Conservation (phyloP, 2,329 filamentous ascomycete genomes). For the Calonectria hawksworthii region DNA sequence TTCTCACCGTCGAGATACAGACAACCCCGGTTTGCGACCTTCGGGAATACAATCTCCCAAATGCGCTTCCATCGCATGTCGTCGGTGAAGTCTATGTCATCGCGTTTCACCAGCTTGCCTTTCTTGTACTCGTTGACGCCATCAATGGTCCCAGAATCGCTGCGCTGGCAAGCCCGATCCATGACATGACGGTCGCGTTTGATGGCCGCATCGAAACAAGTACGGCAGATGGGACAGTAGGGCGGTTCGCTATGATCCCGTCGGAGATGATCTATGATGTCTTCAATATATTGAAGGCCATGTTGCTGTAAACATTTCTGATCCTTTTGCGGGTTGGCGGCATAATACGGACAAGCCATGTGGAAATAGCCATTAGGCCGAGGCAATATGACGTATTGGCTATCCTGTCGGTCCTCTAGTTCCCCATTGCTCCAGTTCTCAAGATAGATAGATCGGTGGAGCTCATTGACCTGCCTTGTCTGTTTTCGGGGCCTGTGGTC, state of each 20-base stretch:
- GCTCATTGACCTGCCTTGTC: not conserved
- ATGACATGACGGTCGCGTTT: not conserved
- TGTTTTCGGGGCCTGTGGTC: not conserved
- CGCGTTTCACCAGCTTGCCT: not conserved
- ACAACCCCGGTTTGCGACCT: too few relatives aligned
- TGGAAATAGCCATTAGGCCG: not conserved
- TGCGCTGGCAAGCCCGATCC: not conserved
- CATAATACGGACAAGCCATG: slow-evolving; percentile 1
- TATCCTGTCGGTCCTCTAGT: not conserved
- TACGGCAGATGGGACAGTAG: not conserved
- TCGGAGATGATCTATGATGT: not conserved
- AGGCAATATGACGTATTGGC: not conserved
- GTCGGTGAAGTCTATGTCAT: not conserved
- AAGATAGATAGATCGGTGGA: not conserved
- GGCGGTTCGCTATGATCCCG: not conserved
- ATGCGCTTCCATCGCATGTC: not conserved
- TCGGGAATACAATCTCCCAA: not conserved
- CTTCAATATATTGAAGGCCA: not conserved
- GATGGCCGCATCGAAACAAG: not conserved
- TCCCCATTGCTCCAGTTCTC: not conserved
- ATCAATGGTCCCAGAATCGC: not conserved
- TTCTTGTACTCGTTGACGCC: not conserved
- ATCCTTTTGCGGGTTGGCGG: not conserved
- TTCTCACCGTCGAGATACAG: not conserved
- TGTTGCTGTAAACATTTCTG: not conserved